Percentiles rank a stretch among this genome's conserved stretches.
Conservation (phyloP, 139 green algal genomes). For the Picochlorum costavermella region DNA sequence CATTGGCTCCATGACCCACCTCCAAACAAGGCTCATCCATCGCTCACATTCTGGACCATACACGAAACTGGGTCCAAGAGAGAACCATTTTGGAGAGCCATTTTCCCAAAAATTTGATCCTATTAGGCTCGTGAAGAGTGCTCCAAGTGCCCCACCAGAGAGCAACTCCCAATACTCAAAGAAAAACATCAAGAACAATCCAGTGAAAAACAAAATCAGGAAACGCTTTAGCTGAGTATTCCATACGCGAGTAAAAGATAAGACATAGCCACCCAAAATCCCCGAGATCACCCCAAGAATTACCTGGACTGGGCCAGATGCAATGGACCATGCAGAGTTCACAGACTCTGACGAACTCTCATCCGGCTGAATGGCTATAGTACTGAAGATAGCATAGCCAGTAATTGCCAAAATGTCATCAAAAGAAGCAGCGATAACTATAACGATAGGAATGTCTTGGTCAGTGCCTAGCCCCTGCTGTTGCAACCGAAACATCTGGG, state of each 20-base stretch:
- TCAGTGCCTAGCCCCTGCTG: constrained; percentile 49
- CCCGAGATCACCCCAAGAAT: constrained; percentile 56
- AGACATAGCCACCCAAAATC: constrained; percentile 29
- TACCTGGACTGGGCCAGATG: constrained; percentile 29
- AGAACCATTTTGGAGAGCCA: constrained; percentile 32
- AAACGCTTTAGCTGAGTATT: constrained; percentile 45
- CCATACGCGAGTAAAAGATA: constrained; percentile 51
- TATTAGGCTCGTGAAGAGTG: constrained; percentile 49
- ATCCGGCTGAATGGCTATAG: constrained; percentile 40
- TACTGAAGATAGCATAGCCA: constrained; percentile 71
- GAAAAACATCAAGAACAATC: constrained; percentile 61
- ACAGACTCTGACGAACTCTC: not conserved
- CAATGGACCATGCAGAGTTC: constrained; percentile 23
- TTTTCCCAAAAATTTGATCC: constrained; percentile 47
- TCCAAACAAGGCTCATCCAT: constrained; percentile 32
- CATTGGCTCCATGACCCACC: constrained; percentile 51
- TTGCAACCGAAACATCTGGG: constrained; percentile 79
- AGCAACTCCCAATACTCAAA: constrained; percentile 57
- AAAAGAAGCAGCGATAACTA: constrained; percentile 76
- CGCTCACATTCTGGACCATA: constrained; percentile 34
- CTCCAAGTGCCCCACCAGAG: constrained; percentile 57
- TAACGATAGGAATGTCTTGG: constrained; percentile 69
- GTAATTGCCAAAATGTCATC: constrained; percentile 82
- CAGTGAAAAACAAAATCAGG: constrained; percentile 34
- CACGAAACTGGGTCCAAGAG: constrained; percentile 18